Percentiles rank a stretch among this genome's conserved stretches.
phyloP scores from a whole-genome alignment of 2,329 filamentous ascomycete species.

The Colletotrichum echinochloae region DNA sequence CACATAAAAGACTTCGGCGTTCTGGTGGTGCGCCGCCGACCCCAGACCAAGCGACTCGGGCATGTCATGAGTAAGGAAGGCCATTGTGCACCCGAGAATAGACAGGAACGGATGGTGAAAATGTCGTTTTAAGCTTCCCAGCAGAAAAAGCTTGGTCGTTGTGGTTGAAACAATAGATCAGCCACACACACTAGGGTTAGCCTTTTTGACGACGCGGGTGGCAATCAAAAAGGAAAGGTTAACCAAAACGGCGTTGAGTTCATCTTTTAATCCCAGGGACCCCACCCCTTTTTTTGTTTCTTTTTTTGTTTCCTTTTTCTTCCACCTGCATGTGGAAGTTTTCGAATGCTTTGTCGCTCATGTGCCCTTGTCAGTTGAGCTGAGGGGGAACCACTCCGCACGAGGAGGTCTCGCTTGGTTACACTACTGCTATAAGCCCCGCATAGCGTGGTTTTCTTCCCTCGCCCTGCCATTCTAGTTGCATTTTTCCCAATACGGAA shows the following conservation, averaged over 20 bases:
- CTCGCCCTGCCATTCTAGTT: neutral
- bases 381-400: neutral
- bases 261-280: neutral
- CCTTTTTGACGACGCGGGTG: neutral
- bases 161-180: conserved; percentile 28
- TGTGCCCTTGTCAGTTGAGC: neutral
- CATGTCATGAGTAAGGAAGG: neutral
- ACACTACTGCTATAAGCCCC: neutral
- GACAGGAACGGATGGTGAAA: neutral
- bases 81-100: neutral
- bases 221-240: neutral
- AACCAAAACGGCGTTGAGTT: neutral
- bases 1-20: neutral
- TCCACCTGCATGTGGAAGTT: neutral
- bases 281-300: neutral
- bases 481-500: neutral
- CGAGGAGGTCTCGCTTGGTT: conserved; percentile 12
- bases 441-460: conserved; percentile 3
- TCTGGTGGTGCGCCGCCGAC: neutral
- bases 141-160: conserved; percentile 22
- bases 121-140: conserved; percentile 16
- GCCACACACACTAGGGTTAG: neutral
- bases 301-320: neutral
- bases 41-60: conserved; percentile 4
- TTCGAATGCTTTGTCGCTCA: neutral